Percentiles rank a stretch among this genome's conserved stretches.
Evolutionary conservation across 768 basidiomycete species (phyloP).

Genomic region (Auriscalpium orientale): DNA sequence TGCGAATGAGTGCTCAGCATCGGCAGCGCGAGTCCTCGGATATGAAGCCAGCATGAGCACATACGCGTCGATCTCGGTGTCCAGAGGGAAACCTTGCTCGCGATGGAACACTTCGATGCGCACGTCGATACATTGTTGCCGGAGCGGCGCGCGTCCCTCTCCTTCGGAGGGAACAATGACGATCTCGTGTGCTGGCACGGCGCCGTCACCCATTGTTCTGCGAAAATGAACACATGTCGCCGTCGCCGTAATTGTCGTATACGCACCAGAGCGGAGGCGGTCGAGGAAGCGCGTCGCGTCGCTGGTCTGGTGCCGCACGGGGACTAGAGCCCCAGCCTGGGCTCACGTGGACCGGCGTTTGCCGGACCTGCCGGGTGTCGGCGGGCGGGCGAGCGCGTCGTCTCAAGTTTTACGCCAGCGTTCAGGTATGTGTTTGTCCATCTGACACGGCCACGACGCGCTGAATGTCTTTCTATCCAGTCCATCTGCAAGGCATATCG

Average conservation of each 20-base stretch:
- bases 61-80: conserved; percentile 70
- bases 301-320: too few species aligned
- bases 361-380: not conserved
- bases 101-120: conserved; percentile 51
- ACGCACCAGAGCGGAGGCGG: too few species aligned
- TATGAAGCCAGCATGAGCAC: conserved; percentile 19
- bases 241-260: too few species aligned
- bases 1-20: conserved; percentile 3
- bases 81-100: conserved; percentile 67
- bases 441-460: not conserved
- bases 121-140: conserved; percentile 61
- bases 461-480: not conserved
- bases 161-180: conserved; percentile 34
- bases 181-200: conserved; percentile 48
- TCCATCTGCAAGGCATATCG: not conserved
- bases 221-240: too few species aligned
- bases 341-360: too few species aligned
- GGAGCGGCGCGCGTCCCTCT: conserved; percentile 36
- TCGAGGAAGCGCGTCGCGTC: too few species aligned
- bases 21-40: not conserved
- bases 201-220: too few species aligned
- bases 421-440: not conserved
- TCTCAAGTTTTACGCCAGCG: not conserved
- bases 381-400: not conserved
- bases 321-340: too few species aligned